phyloP scores from a whole-genome alignment of 345 rosid species.

The Citrus glauca region DNA sequence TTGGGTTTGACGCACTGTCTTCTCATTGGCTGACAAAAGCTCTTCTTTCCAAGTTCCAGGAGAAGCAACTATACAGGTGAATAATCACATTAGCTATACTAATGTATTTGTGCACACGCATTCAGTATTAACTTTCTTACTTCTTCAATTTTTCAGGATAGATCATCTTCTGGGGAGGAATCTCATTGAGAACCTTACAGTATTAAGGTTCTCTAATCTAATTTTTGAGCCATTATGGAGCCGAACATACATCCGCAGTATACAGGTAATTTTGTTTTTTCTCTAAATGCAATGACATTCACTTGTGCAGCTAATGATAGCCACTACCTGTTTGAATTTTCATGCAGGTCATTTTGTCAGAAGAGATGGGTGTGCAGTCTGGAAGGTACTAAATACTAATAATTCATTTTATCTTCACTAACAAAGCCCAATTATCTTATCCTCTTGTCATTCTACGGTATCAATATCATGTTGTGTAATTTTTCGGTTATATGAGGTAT shows the following conservation, averaged over 20 bases:
- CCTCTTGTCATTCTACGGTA: too few species aligned
- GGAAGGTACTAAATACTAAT: constrained; percentile 2
- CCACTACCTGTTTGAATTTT: constrained; percentile 18
- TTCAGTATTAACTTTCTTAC: too few species aligned
- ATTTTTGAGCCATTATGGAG: constrained; percentile 81
- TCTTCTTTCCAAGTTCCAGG: constrained; percentile 31
- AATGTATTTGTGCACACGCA: too few species aligned
- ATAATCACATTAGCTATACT: constrained; percentile 15
- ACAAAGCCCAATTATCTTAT: too few species aligned
- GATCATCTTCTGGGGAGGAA: too few species aligned
- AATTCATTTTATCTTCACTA: too few species aligned
- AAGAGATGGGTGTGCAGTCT: constrained; percentile 37
- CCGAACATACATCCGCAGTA: constrained; percentile 55
- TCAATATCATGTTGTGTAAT: too few species aligned
- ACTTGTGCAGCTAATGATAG: neutral
- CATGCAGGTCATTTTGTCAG: constrained; percentile 66
- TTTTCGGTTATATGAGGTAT: constrained; percentile 34
- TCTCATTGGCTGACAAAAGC: constrained; percentile 45
- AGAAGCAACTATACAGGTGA: too few species aligned
- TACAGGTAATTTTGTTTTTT: constrained; percentile 44
- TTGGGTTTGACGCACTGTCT: constrained; percentile 54
- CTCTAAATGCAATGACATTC: neutral
- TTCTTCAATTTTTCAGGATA: too few species aligned
- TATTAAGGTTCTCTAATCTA: constrained; percentile 69
- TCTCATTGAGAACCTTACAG: too few species aligned